These are phyloP conservation scores for Yarrowia sp. DNA, from an alignment of 805 yeast species.

Conservation along the genomic window DNA sequence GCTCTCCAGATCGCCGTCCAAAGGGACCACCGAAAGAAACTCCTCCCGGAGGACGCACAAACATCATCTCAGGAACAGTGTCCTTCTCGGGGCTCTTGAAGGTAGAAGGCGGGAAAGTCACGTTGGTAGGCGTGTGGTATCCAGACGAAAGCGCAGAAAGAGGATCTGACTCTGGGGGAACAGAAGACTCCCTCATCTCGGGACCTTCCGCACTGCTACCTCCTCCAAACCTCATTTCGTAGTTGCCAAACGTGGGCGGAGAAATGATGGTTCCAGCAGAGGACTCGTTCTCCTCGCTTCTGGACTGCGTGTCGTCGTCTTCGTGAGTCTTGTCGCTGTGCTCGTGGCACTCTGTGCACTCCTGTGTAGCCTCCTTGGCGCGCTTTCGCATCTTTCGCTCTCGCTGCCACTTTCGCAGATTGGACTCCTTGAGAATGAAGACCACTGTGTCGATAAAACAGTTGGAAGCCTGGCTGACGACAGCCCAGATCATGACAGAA, in stretches of 20 bases:
- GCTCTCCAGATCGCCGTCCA: neutral
- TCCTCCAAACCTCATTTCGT: conserved; percentile 7
- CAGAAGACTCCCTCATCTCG: neutral
- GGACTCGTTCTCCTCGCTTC: conserved; percentile 4
- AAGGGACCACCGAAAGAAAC: neutral
- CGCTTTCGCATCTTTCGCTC: neutral
- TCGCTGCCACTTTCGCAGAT: conserved; percentile 5
- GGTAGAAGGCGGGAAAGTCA: neutral
- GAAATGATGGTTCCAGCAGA: conserved; percentile 9
- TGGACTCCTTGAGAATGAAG: conserved; percentile 65
- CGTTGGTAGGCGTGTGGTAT: neutral
- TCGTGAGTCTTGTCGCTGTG: neutral
- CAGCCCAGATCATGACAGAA: conserved; percentile 66
- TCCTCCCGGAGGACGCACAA: conserved; percentile 11
- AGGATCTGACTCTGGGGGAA: neutral
- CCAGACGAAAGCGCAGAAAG: neutral
- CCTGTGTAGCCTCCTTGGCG: neutral
- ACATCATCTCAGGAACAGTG: conserved; percentile 12
- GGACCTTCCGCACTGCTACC: neutral
- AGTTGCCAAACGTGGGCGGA: neutral
- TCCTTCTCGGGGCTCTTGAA: neutral
- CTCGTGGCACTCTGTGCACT: neutral
- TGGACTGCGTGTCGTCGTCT: neutral
- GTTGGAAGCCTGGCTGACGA: conserved; percentile 76
- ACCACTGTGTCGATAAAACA: conserved; percentile 76